Conservation (phyloP, 2,329 filamentous ascomycete species). For the Pyricularia sp. region DNA sequence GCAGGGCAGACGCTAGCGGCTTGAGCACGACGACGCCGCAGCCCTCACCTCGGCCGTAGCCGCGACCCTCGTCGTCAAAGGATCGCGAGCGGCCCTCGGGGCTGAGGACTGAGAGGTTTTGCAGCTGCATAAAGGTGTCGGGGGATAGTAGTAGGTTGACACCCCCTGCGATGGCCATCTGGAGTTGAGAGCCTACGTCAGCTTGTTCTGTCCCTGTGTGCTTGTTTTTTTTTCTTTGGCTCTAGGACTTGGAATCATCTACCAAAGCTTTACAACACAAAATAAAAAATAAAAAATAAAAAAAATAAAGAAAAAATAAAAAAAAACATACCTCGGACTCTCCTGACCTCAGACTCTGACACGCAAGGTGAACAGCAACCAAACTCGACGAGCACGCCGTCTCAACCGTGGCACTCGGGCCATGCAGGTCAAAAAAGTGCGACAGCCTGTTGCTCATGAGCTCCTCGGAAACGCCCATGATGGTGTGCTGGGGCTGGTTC, state of each 20-base stretch:
- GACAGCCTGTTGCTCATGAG: slow-evolving; percentile 46
- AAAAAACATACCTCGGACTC: slow-evolving; percentile 23
- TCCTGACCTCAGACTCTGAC: slow-evolving; percentile 35
- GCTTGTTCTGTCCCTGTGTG: no score
- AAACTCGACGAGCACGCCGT: slow-evolving; percentile 44
- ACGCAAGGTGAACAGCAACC: slow-evolving; percentile 38
- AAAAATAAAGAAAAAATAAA: no score
- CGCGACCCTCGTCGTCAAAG: slow-evolving; percentile 41
- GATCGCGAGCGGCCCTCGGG: slow-evolving; percentile 41
- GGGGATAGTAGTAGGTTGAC: slow-evolving; percentile 38
- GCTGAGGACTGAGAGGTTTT: slow-evolving; percentile 32
- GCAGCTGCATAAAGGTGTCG: slow-evolving; percentile 28
- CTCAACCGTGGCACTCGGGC: slow-evolving; percentile 41
- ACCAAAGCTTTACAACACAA: no score
- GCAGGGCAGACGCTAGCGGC: slow-evolving; percentile 41
- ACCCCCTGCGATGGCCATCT: slow-evolving; percentile 34
- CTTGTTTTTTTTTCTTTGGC: no score
- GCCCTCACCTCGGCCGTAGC: slow-evolving; percentile 54
- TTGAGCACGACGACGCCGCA: slow-evolving; percentile 47
- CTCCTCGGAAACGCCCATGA: background rate
- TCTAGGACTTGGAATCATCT: no score
- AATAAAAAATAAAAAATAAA: no score
- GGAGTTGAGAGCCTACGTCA: no score
- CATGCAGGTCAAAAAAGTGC: slow-evolving; percentile 44
- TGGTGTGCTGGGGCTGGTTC: background rate